These are phyloP conservation scores for Senecio squalidus DNA, from an alignment of 140 eudicot species.

Conservation along the genomic window DNA sequence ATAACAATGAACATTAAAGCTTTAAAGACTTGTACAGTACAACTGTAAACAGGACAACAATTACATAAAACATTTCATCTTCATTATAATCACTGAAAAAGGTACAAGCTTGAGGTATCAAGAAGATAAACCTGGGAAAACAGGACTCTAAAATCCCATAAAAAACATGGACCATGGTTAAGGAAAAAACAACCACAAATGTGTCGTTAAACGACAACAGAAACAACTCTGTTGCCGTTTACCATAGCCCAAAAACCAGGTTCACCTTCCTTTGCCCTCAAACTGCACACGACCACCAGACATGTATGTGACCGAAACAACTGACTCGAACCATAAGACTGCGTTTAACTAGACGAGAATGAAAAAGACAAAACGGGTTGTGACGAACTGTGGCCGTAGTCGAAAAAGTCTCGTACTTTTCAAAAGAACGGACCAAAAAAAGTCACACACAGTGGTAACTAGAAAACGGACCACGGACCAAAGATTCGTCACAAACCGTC, in stretches of 20 bases:
- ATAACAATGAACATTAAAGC: no score
- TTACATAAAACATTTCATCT: constrained; percentile 13
- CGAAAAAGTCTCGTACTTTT: constrained; percentile 18
- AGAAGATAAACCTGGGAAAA: constrained; percentile 31
- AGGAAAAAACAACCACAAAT: constrained; percentile 34
- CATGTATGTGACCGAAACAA: constrained; percentile 4
- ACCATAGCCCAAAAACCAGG: constrained; percentile 41
- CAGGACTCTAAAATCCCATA: constrained; percentile 31
- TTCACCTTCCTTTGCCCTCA: constrained; percentile 34
- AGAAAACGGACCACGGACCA: constrained; percentile 34
- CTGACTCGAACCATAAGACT: constrained; percentile 12
- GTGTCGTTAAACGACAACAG: constrained; percentile 25
- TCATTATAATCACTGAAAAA: constrained; percentile 11
- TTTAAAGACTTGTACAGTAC: constrained; percentile 10
- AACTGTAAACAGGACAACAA: no score
- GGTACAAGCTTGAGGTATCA: constrained; percentile 29
- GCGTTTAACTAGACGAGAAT: constrained; percentile 19
- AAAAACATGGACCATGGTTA: constrained; percentile 32
- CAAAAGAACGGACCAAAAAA: constrained; percentile 12
- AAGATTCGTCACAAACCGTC: constrained; percentile 32
- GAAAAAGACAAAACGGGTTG: constrained; percentile 1
- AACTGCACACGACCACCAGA: constrained; percentile 16
- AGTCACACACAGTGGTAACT: constrained; percentile 15
- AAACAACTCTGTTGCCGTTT: constrained; percentile 19
- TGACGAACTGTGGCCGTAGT: constrained; percentile 9